Percentiles rank a stretch among this genome's conserved stretches.
phyloP scores from a whole-genome alignment of 2,329 filamentous ascomycete genomes.

The Aspergillus candidus region DNA sequence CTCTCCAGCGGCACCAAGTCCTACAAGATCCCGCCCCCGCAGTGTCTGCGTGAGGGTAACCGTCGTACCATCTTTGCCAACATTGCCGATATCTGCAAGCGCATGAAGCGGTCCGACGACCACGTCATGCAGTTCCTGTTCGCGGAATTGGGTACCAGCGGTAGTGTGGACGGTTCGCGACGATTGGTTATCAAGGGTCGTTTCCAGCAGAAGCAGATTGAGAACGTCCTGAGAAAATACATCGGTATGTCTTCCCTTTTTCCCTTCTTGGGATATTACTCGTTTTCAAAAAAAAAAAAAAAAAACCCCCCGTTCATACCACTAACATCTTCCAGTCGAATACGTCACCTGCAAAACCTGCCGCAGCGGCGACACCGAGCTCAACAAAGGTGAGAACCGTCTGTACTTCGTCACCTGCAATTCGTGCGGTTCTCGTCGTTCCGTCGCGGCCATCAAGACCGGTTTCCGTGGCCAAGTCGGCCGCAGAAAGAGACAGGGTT shows the following conservation, averaged over 20 bases:
- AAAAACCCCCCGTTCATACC: no score
- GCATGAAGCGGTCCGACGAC: slow-evolving; percentile 98
- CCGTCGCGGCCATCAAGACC: slow-evolving; percentile 96
- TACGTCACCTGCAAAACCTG: slow-evolving; percentile 99
- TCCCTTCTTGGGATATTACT: background rate
- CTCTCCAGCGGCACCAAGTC: slow-evolving; percentile 81
- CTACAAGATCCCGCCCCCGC: slow-evolving; percentile 98
- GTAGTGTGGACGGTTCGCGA: slow-evolving; percentile 87
- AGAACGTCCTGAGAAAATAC: slow-evolving; percentile 92
- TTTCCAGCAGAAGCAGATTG: slow-evolving; percentile 99
- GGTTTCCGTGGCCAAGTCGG: slow-evolving; percentile 99
- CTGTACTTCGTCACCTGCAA: slow-evolving; percentile 99
- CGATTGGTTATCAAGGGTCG: slow-evolving; percentile 97
- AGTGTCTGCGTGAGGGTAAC: slow-evolving; percentile 99
- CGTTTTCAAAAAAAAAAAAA: no score
- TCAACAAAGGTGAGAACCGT: slow-evolving; percentile 98
- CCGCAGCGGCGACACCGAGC: slow-evolving; percentile 85
- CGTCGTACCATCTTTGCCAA: slow-evolving; percentile 99
- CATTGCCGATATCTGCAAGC: slow-evolving; percentile 96
- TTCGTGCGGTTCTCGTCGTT: slow-evolving; percentile 73
- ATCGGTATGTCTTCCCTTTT: slow-evolving; percentile 59
- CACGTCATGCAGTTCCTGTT: slow-evolving; percentile 97
- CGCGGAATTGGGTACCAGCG: slow-evolving; percentile 94
- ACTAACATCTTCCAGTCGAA: slow-evolving; percentile 61
- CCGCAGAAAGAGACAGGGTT: slow-evolving; percentile 92